Conservation (phyloP, 768 basidiomycete species). For the Leccinum subgranulosum region DNA sequence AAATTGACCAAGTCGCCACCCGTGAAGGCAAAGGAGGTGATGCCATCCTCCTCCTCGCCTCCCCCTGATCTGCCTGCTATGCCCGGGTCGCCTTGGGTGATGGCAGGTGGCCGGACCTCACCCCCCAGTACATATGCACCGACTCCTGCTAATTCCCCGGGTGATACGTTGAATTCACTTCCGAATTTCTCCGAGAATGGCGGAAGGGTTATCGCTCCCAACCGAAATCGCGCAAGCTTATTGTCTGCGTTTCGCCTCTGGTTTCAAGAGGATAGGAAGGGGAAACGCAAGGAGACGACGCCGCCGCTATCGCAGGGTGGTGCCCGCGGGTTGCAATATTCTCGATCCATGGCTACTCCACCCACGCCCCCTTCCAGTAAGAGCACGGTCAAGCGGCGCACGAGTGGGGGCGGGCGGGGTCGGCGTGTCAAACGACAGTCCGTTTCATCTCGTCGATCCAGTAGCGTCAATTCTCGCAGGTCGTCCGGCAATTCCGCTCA, state of each 20-base stretch:
- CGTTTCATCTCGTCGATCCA: slow-evolving; percentile 80
- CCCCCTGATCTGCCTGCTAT: slow-evolving; percentile 38
- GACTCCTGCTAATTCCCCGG: slow-evolving; percentile 53
- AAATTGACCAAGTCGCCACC: slow-evolving; percentile 73
- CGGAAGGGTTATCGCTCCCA: slow-evolving; percentile 33
- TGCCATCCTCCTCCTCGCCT: slow-evolving; percentile 48
- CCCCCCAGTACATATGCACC: slow-evolving; percentile 34
- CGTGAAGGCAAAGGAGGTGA: slow-evolving; percentile 46
- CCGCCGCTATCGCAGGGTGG: slow-evolving; percentile 20
- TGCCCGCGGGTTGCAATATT: slow-evolving; percentile 22
- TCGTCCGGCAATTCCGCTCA: slow-evolving; percentile 55
- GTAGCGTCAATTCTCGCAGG: slow-evolving; percentile 85
- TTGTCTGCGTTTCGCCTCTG: slow-evolving; percentile 84
- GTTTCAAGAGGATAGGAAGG: slow-evolving; percentile 90
- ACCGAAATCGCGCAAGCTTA: slow-evolving; percentile 73
- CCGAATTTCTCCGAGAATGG: slow-evolving; percentile 37
- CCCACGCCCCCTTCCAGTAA: slow-evolving; percentile 30
- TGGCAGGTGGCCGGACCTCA: slow-evolving; percentile 46
- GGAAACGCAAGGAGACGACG: slow-evolving; percentile 65
- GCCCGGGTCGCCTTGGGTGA: slow-evolving; percentile 71
- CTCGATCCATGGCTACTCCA: slow-evolving; percentile 24
- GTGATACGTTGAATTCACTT: slow-evolving; percentile 48
- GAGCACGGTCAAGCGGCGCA: slow-evolving; percentile 47
- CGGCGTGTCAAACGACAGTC: slow-evolving; percentile 68
- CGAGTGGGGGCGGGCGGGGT: slow-evolving; percentile 43